Base-by-base conservation (phyloP, 768 basidiomycete species). In the Hygrophorus pudorinus region DNA sequence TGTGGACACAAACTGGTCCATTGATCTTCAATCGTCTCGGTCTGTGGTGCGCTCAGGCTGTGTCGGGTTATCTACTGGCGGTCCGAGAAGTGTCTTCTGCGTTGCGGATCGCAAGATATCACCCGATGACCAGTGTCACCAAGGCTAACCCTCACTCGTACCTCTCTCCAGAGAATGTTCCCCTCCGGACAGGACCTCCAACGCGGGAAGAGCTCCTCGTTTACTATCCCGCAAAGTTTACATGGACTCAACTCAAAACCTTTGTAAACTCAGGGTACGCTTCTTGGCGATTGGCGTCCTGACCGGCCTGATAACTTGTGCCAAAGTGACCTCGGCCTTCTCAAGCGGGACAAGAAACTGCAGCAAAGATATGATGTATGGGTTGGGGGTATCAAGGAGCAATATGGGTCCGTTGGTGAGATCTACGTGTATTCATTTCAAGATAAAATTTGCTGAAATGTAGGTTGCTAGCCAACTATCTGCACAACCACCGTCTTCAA, bases 211-310 rank as follows among this genome's bases (percentile, higher is more conserved):
- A 89, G 51, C 61, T 89, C 5, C 58, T 76, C 6, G 68, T 62
- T 1, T 63, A 85, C 55, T 89, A 89, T 55, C 85, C 85, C 11
- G 69, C 81, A 4, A 78, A 73, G 49, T 86, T 86, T 51, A 83
- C 85, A 0, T 89, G 84, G 82, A 50, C 59, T 7, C 78, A 89
- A 56, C 63, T 89, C 20, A 87, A 79, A 63, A 72, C 76, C 3
- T 87, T 89, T 50, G 69, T 89, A 39, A 84, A 80, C 56, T 84
- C 85, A 45, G 85, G 85, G 84, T 84, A 67, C 56, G 40, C 16
- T n/a, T 9, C n/a, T 5, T 29, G 12, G 31, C 20, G 6, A 17
- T 29, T 14, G 17, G 16, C 5, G 21, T 13, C 48, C 16, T 16
- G 11, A 11, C n/a, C 27, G 11, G 38, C 14, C 20, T 44, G 8